Base-by-base conservation (phyloP, 306 rosid genomes). In the Cyamopsis tetragonoloba region DNA sequence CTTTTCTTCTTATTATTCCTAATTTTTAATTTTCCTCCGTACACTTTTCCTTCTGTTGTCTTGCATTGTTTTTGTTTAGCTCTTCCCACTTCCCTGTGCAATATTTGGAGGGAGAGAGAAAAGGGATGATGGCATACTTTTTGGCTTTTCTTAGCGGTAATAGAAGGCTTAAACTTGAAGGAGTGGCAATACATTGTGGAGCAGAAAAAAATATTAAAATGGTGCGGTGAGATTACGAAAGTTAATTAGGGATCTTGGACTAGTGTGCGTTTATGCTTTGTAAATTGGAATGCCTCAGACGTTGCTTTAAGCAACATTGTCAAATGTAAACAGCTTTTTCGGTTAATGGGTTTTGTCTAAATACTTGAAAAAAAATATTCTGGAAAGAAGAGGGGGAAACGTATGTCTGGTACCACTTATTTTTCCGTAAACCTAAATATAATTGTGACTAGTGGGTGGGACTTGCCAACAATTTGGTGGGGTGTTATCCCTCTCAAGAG, bases 401-500 rank as follows among this genome's bases (percentile, higher is more conserved):
- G 37, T 66, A 11, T 27, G 78, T 24, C 44, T 27, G 75, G 71
- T 26, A 71, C 38, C 54, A 68, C 44, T 32, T 38, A 69, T 61
- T 63, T 76, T 72, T 62, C 23, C 43, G 71, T 63, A 38, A 76
- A 31, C 55, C 41, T 66, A 73, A 14, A 60, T 14, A 60, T n/a
- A n/a, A n/a, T n/a, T n/a, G n/a, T 50, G 39, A 43, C 38, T 76
- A 24, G 2, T n/a, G n/a, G n/a, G 55, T 56, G 58, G 62, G 82
- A 66, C 39, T 66, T 44, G 54, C 69, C 67, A 67, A 55, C 38
- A 4, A 46, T 19, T 37, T 63, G 70, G 82, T 78, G 76, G 75
- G 82, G 71, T 53, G 50, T 49, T 31, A 28, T 55, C 55, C 62
- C 12, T 50, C 58, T 49, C 74, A 53, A 66, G 23, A 27, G 61